Conservation (phyloP, 768 basidiomycete genomes). For the Boletus reticulatus region DNA sequence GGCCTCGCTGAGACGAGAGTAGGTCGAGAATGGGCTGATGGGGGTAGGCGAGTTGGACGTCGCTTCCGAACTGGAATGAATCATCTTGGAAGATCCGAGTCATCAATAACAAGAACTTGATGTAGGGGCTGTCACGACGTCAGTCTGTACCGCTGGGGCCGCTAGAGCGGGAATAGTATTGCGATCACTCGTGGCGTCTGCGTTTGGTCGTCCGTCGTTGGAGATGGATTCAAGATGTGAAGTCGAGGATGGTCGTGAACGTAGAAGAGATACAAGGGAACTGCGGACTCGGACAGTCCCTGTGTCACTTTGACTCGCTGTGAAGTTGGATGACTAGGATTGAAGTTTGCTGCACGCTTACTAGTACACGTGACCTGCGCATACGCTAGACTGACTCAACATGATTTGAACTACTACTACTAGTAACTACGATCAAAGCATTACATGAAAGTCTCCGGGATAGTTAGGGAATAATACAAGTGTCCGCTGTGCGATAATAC, state of each 20-base stretch:
- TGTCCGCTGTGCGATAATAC: too few relatives aligned
- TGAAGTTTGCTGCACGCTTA: background rate
- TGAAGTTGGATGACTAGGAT: background rate
- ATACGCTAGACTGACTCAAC: background rate
- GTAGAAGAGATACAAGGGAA: background rate
- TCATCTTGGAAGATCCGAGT: conserved; percentile 26
- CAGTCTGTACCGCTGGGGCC: background rate
- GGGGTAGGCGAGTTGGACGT: conserved; percentile 33
- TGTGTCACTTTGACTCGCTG: conserved; percentile 1
- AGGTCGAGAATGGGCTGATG: conserved; percentile 40
- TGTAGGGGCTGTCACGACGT: background rate
- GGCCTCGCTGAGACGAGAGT: conserved; percentile 43
- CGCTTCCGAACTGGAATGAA: conserved; percentile 36
- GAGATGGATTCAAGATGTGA: background rate
- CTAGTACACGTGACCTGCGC: conserved; percentile 17
- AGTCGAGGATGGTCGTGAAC: background rate
- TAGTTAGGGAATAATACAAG: background rate
- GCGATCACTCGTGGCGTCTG: background rate
- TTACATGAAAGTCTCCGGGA: too few relatives aligned
- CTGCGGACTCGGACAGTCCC: background rate
- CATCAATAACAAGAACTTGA: conserved; percentile 19
- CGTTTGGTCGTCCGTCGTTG: background rate
- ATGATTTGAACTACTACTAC: background rate
- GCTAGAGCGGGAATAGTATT: background rate
- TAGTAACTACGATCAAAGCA: too few relatives aligned